These are phyloP conservation scores for Capronia coronata DNA, from an alignment of 2,329 filamentous ascomycete genomes.

Conservation along the genomic window DNA sequence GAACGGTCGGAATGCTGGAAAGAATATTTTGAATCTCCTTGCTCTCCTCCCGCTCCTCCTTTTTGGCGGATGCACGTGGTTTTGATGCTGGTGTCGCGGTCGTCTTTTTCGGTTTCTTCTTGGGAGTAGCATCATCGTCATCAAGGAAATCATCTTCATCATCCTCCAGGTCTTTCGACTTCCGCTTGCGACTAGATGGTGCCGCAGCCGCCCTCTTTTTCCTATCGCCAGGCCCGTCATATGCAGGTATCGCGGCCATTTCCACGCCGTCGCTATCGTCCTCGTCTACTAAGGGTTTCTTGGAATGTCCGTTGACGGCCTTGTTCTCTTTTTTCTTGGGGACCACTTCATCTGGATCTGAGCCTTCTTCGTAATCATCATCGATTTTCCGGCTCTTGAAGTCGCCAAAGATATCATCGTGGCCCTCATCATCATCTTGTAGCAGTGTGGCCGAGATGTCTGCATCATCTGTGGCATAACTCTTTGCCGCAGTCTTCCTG, in stretches of 20 bases:
- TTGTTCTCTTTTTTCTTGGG: constrained; percentile 32
- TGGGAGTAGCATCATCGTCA: constrained; percentile 51
- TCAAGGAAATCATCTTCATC: constrained; percentile 34
- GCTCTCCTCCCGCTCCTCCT: constrained; percentile 60
- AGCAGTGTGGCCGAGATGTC: constrained; percentile 55
- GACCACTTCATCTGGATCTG: constrained; percentile 47
- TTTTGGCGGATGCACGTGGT: constrained; percentile 57
- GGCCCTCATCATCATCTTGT: constrained; percentile 63
- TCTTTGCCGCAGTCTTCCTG: constrained; percentile 32
- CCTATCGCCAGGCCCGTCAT: constrained; percentile 34
- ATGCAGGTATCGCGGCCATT: constrained; percentile 20
- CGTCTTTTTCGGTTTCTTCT: constrained; percentile 39
- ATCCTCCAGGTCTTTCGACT: constrained; percentile 50
- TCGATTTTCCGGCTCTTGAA: constrained; percentile 56
- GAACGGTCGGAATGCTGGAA: constrained; percentile 75
- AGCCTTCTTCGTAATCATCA: constrained; percentile 64
- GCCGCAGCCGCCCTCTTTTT: constrained; percentile 29
- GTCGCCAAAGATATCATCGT: constrained; percentile 78
- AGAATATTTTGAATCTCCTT: constrained; percentile 75
- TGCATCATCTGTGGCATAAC: constrained; percentile 35
- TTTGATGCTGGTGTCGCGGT: constrained; percentile 36
- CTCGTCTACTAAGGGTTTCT: constrained; percentile 27
- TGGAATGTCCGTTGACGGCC: constrained; percentile 9
- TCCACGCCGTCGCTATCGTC: constrained; percentile 31
- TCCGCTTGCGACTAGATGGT: constrained; percentile 46